phyloP scores from a whole-genome alignment of 2,329 filamentous ascomycete species.

The Leptographium lundbergii region DNA sequence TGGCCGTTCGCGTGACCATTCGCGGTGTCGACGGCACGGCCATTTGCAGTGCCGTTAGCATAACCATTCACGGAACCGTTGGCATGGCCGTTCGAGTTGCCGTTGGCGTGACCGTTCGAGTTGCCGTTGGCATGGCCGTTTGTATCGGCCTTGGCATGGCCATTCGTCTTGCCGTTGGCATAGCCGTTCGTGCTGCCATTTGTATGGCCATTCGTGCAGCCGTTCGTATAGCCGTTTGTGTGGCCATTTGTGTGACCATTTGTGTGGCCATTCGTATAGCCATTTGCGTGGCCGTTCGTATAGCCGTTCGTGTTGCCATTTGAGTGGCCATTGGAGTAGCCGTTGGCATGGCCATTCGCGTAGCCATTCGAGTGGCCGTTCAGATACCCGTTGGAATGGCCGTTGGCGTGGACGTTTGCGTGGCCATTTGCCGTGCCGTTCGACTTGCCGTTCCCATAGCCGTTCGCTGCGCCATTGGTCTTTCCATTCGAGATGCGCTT shows the following conservation, averaged over 20 bases:
- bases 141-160: too few species aligned
- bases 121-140: constrained; percentile 2
- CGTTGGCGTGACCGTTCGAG: not conserved
- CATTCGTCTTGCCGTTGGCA: constrained; percentile 15
- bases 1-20: constrained; percentile 21
- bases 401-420: constrained; percentile 9
- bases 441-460: not conserved
- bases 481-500: not conserved
- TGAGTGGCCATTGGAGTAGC: constrained; percentile 17
- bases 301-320: constrained; percentile 14
- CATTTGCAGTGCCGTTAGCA: constrained; percentile 6
- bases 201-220: not conserved
- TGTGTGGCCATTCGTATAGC: constrained; percentile 1
- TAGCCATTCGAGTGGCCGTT: constrained; percentile 18
- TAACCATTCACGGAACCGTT: constrained; percentile 8
- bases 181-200: not conserved
- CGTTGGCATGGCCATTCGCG: constrained; percentile 17
- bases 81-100: constrained; percentile 6
- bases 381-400: not conserved
- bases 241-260: constrained; percentile 7
- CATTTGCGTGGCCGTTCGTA: not conserved
- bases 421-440: constrained; percentile 12
- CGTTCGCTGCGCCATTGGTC: constrained; percentile 4
- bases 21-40: not conserved
- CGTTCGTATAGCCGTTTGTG: constrained; percentile 7